These are phyloP conservation scores for Kalaharituber pfeilii DNA, from an alignment of 2,329 filamentous ascomycete species.

Conservation along the genomic window DNA sequence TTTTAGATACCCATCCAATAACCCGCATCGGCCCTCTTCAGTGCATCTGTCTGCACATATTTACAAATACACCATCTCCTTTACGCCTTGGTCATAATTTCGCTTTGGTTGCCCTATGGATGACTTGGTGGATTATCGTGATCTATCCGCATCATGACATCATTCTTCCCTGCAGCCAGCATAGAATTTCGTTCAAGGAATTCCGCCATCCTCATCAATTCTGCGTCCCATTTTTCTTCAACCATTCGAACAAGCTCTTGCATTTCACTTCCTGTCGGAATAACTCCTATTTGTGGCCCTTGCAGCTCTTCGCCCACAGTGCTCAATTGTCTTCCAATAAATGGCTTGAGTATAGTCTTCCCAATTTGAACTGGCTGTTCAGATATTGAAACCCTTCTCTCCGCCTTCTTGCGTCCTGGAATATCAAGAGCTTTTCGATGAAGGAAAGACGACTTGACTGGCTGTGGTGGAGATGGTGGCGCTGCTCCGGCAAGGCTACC, in stretches of 20 bases:
- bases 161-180: too few relatives aligned
- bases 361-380: neutral
- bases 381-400: conserved; percentile 3
- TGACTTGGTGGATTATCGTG: too few relatives aligned
- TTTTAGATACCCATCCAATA: neutral
- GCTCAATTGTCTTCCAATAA: conserved; percentile 2
- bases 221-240: conserved; percentile 20
- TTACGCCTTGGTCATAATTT: too few relatives aligned
- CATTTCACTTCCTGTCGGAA: conserved; percentile 2
- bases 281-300: too few relatives aligned
- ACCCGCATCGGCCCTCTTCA: neutral
- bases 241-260: conserved; percentile 13
- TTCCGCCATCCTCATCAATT: conserved; percentile 10
- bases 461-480: conserved; percentile 6
- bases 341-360: conserved; percentile 7
- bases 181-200: conserved; percentile 14
- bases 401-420: conserved; percentile 13
- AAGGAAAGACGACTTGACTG: conserved; percentile 11
- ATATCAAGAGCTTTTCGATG: conserved; percentile 10
- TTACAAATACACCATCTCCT: too few relatives aligned
- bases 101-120: too few relatives aligned
- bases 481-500: conserved; percentile 9
- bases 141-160: too few relatives aligned
- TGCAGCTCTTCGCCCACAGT: neutral
- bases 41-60: too few relatives aligned